Conservation (phyloP, 768 basidiomycete species). For the Lactarius sp. region DNA sequence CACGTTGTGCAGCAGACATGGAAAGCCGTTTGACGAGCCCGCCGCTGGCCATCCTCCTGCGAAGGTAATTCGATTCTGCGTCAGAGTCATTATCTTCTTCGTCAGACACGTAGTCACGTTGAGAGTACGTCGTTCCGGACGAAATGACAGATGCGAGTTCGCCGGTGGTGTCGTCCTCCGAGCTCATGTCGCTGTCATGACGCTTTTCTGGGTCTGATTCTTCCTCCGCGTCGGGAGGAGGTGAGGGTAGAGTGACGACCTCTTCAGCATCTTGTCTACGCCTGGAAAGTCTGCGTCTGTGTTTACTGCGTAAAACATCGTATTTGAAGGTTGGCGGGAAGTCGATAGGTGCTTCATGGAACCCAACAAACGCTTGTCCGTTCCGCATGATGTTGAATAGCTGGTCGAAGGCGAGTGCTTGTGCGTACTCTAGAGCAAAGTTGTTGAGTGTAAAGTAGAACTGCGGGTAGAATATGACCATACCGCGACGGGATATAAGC, state of each 20-base stretch:
- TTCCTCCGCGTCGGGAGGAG: conserved; percentile 24
- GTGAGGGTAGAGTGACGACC: background rate
- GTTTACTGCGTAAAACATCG: conserved; percentile 64
- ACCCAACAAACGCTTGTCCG: conserved; percentile 68
- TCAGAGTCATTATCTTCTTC: conserved; percentile 27
- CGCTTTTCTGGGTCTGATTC: conserved; percentile 34
- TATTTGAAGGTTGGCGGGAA: conserved; percentile 97
- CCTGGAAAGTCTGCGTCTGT: conserved; percentile 39
- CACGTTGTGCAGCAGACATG: conserved; percentile 24
- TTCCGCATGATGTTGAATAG: conserved; percentile 69
- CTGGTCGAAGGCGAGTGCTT: conserved; percentile 90
- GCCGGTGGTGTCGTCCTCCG: conserved; percentile 36
- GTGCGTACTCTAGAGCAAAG: conserved; percentile 57
- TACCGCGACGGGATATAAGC: conserved; percentile 79
- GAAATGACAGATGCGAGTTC: conserved; percentile 54
- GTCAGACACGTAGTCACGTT: conserved; percentile 11
- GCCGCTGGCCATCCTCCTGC: conserved; percentile 10
- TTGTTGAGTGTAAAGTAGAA: background rate
- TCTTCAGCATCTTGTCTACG: conserved; percentile 29
- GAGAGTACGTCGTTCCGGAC: conserved; percentile 41
- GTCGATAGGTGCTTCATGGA: conserved; percentile 70
- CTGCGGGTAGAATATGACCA: conserved; percentile 8
- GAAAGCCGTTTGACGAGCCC: conserved; percentile 26
- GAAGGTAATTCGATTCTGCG: conserved; percentile 19
- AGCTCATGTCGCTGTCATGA: conserved; percentile 27